Conservation (phyloP, 192 early-diverging fungal species). For the Rhizoclosmatium globosum region DNA sequence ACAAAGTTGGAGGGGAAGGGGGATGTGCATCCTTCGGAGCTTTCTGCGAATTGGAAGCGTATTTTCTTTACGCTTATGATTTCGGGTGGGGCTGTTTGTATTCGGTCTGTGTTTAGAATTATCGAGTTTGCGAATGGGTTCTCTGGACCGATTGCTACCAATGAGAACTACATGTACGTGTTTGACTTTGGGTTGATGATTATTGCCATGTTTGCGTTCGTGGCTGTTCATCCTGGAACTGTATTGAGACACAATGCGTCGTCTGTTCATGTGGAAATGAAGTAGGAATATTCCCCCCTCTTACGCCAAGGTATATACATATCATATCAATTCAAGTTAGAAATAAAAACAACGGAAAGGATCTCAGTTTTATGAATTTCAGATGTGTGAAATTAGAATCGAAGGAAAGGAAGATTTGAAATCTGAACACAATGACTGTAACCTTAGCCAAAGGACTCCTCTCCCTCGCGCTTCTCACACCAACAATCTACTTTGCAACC, state of each 20-base stretch:
- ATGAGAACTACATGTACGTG: constrained; percentile 40
- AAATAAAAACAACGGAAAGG: too few species aligned
- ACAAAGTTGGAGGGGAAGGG: neutral
- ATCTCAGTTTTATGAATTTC: too few species aligned
- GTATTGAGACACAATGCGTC: neutral
- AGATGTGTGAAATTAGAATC: too few species aligned
- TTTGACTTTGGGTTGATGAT: constrained; percentile 40
- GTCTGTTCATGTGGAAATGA: too few species aligned
- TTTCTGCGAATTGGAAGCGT: neutral
- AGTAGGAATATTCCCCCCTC: too few species aligned
- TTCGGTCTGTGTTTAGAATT: constrained; percentile 40
- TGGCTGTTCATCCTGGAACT: constrained; percentile 30
- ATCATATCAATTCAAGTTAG: too few species aligned
- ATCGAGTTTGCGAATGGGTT: constrained; percentile 41
- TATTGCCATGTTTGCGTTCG: constrained; percentile 28
- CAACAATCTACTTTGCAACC: constrained; percentile 12
- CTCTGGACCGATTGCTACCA: constrained; percentile 36
- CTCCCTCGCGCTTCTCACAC: neutral
- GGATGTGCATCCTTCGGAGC: neutral
- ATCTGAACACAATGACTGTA: too few species aligned
- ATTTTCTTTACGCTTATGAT: neutral
- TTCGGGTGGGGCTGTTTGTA: neutral
- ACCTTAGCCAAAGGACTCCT: too few species aligned
- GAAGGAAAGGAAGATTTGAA: too few species aligned
- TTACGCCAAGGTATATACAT: too few species aligned